Evolutionary conservation across 257 asterid species (phyloP).

Genomic region (Cynanchum wilfordii): DNA sequence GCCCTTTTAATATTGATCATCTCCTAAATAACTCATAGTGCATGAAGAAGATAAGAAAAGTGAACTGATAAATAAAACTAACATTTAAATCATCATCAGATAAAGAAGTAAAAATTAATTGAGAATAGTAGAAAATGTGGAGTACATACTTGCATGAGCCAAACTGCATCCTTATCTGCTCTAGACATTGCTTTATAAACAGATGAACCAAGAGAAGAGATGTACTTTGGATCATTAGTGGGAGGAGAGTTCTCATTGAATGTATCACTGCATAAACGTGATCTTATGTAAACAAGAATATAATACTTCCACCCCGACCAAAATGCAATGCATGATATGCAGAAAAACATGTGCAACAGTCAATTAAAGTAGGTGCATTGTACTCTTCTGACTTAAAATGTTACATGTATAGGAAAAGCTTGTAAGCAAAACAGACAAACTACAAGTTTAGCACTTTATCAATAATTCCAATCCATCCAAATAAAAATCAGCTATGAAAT

Average conservation of each 20-base stretch:
- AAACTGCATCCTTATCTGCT: slow-evolving; percentile 81
- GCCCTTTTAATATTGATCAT: neutral
- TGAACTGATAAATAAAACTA: neutral
- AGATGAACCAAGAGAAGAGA: slow-evolving; percentile 87
- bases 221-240: slow-evolving; percentile 70
- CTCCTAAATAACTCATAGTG: neutral
- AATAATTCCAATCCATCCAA: neutral
- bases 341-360: neutral
- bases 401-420: neutral
- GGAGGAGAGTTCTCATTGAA: slow-evolving; percentile 96
- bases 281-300: slow-evolving; percentile 5
- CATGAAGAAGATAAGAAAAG: neutral
- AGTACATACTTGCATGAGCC: slow-evolving; percentile 92
- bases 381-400: neutral
- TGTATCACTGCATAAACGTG: slow-evolving; percentile 65
- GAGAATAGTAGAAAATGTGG: slow-evolving; percentile 6
- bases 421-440: neutral
- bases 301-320: slow-evolving; percentile 3
- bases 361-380: neutral
- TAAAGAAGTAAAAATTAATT: neutral
- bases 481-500: neutral
- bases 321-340: neutral
- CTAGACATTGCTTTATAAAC: slow-evolving; percentile 80
- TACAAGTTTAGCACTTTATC: neutral
- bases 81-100: neutral